phyloP scores from a whole-genome alignment of 1,284 basidiomycete genomes.

The Somion occarium region DNA sequence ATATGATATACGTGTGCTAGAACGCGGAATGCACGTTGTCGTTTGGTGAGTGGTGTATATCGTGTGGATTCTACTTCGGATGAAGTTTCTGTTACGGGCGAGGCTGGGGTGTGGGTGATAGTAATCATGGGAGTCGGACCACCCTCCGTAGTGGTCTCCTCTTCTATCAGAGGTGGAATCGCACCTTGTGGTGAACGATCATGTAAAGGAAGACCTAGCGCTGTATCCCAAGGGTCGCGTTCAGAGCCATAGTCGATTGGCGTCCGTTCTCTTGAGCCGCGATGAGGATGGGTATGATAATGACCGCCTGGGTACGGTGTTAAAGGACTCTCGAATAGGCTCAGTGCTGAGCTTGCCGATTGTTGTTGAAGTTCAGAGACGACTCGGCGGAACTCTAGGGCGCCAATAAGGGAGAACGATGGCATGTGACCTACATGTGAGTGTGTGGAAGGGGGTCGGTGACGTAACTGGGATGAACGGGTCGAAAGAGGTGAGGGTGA shows the following conservation, averaged over 20 bases:
- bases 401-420: conserved; percentile 87
- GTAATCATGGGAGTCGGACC: conserved; percentile 36
- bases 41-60: conserved; percentile 32
- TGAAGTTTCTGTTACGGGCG: conserved; percentile 32
- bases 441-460: background rate
- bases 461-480: background rate
- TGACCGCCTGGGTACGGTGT: conserved; percentile 73
- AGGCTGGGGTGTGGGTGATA: conserved; percentile 53
- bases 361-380: conserved; percentile 74
- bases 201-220: conserved; percentile 42
- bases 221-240: conserved; percentile 42
- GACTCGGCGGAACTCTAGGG: conserved; percentile 90
- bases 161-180: conserved; percentile 16
- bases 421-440: conserved; percentile 51
- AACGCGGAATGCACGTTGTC: conserved; percentile 36
- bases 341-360: conserved; percentile 51
- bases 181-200: conserved; percentile 33
- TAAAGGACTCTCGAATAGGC: conserved; percentile 62
- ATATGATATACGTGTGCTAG: conserved; percentile 46
- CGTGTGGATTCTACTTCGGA: conserved; percentile 35
- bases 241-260: conserved; percentile 18
- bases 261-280: conserved; percentile 27
- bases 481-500: conserved; percentile 34
- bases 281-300: conserved; percentile 40
- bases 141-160: conserved; percentile 22